phyloP scores from a whole-genome alignment of 495 filamentous ascomycete genomes.

The Podospora pseudoanserina region DNA sequence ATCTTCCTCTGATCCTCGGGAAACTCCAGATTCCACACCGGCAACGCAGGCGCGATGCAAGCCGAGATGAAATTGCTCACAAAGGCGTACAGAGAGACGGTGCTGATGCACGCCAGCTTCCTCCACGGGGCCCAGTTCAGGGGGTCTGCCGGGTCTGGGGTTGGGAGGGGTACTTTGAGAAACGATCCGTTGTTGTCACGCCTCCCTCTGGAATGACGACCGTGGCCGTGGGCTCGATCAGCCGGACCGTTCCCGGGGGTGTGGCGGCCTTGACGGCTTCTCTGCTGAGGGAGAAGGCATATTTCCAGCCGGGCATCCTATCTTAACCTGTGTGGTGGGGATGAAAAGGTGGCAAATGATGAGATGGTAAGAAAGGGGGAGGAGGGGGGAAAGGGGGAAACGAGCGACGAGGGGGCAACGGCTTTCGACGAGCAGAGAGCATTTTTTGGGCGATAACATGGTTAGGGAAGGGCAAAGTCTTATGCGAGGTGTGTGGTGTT shows the following conservation, averaged over 20 bases:
- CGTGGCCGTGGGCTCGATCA: conserved; percentile 25
- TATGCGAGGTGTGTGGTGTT: background rate
- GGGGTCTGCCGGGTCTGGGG: conserved; percentile 30
- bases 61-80: conserved; percentile 28
- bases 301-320: conserved; percentile 29
- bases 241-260: conserved; percentile 30
- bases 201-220: conserved; percentile 10
- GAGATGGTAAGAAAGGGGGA: background rate
- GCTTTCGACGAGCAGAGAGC: background rate
- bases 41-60: conserved; percentile 26
- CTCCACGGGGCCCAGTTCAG: conserved; percentile 32
- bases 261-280: conserved; percentile 28
- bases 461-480: background rate
- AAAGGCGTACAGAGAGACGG: conserved; percentile 30
- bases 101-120: conserved; percentile 25
- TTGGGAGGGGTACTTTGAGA: conserved; percentile 25
- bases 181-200: conserved; percentile 5
- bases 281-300: conserved; percentile 29
- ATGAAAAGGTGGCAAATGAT: no score
- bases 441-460: background rate
- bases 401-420: background rate
- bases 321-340: background rate
- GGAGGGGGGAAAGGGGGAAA: background rate
- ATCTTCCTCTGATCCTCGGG: conserved; percentile 18
- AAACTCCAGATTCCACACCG: conserved; percentile 29